Conservation (phyloP, 106 monocot genomes). For the Gastrodia elata region DNA sequence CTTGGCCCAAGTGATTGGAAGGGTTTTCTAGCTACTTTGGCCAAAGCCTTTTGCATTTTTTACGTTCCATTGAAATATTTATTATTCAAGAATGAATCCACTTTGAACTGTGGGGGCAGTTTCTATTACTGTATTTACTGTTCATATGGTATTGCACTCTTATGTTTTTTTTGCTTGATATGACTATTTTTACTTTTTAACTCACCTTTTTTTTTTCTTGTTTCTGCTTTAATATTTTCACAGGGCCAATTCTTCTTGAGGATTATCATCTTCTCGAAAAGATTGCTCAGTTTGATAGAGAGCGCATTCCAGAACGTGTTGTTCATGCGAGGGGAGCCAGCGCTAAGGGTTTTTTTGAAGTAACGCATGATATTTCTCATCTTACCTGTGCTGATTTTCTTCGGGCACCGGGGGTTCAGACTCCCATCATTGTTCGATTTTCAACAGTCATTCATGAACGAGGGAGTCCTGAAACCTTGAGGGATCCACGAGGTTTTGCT, state of each 20-base stretch:
- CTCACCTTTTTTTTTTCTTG: neutral
- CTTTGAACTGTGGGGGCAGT: neutral
- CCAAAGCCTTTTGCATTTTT: neutral
- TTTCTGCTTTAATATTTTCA: neutral
- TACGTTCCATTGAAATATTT: neutral
- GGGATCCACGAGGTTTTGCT: constrained; percentile 69
- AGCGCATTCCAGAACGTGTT: constrained; percentile 67
- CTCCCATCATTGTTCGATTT: constrained; percentile 67
- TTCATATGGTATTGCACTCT: neutral
- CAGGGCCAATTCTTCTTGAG: constrained; percentile 68
- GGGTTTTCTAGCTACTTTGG: neutral
- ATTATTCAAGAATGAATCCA: neutral
- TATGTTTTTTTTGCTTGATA: neutral
- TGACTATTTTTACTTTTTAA: neutral
- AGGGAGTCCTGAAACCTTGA: constrained; percentile 67
- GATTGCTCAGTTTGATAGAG: constrained; percentile 62
- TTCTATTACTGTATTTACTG: neutral
- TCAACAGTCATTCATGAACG: constrained; percentile 74
- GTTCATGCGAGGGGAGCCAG: constrained; percentile 75
- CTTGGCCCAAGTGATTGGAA: neutral
- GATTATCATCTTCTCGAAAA: constrained; percentile 74
- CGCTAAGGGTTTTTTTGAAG: constrained; percentile 79
- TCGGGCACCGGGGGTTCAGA: constrained; percentile 58
- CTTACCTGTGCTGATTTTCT: constrained; percentile 74
- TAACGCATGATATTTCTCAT: constrained; percentile 58